Conservation (phyloP, 352 stramenopile species). For the Phytophthora agathidicida region DNA sequence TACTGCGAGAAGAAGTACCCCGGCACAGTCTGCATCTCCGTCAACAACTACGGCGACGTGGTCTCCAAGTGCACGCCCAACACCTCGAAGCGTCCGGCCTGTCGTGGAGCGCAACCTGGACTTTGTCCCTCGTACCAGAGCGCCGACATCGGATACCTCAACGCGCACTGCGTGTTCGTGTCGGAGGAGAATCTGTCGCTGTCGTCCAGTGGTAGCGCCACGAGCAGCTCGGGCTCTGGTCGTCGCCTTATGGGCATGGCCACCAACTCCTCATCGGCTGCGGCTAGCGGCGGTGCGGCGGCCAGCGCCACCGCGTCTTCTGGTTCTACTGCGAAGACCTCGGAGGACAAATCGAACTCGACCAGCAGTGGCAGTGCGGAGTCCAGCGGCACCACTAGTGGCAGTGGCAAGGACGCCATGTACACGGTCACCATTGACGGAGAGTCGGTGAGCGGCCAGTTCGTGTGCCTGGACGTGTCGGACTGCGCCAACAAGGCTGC, state of each 20-base stretch:
- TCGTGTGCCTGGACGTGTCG: slow-evolving; percentile 59
- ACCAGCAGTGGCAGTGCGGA: slow-evolving; percentile 22
- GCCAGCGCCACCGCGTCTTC: slow-evolving; percentile 12
- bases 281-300: slow-evolving; percentile 11
- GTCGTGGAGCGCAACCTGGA: slow-evolving; percentile 66
- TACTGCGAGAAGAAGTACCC: slow-evolving; percentile 76
- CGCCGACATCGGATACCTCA: slow-evolving; percentile 71
- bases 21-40: slow-evolving; percentile 74
- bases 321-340: neutral
- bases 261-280: slow-evolving; percentile 15
- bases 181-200: slow-evolving; percentile 51
- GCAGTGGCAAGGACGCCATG: slow-evolving; percentile 37
- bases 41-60: slow-evolving; percentile 80
- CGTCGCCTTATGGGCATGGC: slow-evolving; percentile 27
- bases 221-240: slow-evolving; percentile 17
- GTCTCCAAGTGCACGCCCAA: slow-evolving; percentile 86
- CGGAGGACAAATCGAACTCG: slow-evolving; percentile 14
- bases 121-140: slow-evolving; percentile 85
- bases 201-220: slow-evolving; percentile 26
- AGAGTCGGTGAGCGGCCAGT: slow-evolving; percentile 57
- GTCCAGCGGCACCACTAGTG: slow-evolving; percentile 25
- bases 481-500: slow-evolving; percentile 67
- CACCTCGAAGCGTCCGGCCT: slow-evolving; percentile 74
- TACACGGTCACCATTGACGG: slow-evolving; percentile 64
- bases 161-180: slow-evolving; percentile 85